Conservation (phyloP, 768 basidiomycete genomes). For the Nidula microcarpa region DNA sequence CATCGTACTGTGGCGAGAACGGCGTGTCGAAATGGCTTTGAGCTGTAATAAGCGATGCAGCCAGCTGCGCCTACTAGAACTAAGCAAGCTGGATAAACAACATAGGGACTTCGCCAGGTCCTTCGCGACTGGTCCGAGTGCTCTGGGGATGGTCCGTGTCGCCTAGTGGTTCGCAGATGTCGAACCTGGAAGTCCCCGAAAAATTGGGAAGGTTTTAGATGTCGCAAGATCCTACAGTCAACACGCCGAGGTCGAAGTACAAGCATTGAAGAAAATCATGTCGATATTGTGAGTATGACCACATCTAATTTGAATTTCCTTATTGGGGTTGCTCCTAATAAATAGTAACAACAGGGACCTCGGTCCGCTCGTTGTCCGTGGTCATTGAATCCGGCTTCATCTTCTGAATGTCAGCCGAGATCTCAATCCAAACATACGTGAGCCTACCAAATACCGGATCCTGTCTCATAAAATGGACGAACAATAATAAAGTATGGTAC, state of each 20-base stretch:
- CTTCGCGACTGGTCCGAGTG: neutral
- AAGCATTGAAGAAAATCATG: neutral
- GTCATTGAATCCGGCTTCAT: no score
- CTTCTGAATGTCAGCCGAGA: no score
- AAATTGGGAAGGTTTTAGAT: neutral
- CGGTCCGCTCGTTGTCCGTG: no score
- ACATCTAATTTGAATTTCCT: no score
- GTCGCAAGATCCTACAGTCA: neutral
- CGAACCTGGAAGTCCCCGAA: neutral
- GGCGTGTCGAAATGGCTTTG: conserved; percentile 72
- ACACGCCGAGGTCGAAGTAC: neutral
- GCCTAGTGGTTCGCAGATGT: conserved; percentile 2
- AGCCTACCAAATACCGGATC: no score
- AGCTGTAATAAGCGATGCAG: conserved; percentile 59
- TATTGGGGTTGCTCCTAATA: no score
- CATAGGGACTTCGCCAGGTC: neutral
- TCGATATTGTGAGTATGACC: neutral
- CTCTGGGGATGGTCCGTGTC: neutral
- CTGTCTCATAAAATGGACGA: no score
- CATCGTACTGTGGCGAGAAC: conserved; percentile 75
- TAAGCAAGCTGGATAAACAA: conserved; percentile 24
- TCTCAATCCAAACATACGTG: no score
- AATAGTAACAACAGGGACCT: no score
- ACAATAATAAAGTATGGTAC: no score
- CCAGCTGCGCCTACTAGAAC: conserved; percentile 28